These are phyloP conservation scores for Dactylellina leptospora DNA, from an alignment of 2,329 filamentous ascomycete species.

Conservation along the genomic window DNA sequence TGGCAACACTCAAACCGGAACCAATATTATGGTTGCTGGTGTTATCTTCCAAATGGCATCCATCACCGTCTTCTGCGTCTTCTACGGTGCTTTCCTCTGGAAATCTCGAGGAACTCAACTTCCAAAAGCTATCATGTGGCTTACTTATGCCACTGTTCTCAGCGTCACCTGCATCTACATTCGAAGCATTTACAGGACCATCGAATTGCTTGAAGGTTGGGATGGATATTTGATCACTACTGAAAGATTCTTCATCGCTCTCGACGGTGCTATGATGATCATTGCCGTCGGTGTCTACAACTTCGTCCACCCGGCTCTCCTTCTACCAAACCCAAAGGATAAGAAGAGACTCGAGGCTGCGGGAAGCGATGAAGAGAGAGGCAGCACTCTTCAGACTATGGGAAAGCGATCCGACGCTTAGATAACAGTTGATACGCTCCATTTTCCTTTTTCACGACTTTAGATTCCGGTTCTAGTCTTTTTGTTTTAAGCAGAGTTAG, in stretches of 20 bases:
- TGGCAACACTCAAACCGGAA: constrained; percentile 64
- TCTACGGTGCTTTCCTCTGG: constrained; percentile 65
- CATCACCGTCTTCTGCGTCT: constrained; percentile 65
- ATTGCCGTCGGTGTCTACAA: constrained; percentile 63
- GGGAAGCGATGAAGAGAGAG: constrained; percentile 41
- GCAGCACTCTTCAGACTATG: constrained; percentile 10
- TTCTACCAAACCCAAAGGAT: constrained; percentile 58
- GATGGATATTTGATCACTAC: constrained; percentile 65
- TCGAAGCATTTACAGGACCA: constrained; percentile 65
- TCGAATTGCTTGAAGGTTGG: constrained; percentile 66
- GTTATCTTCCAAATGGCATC: constrained; percentile 69
- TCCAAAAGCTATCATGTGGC: constrained; percentile 48
- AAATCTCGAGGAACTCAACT: constrained; percentile 56
- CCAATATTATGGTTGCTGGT: constrained; percentile 66
- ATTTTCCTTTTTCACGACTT: not conserved
- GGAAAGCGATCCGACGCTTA: constrained; percentile 23
- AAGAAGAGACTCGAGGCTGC: constrained; percentile 17
- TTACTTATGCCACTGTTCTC: constrained; percentile 61
- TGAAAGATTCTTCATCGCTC: constrained; percentile 64
- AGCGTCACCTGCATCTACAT: constrained; percentile 63
- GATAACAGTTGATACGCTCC: not conserved
- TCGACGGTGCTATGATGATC: constrained; percentile 65
- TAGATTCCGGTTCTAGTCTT: not conserved
- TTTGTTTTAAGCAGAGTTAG: no score
- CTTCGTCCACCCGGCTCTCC: constrained; percentile 62